These are phyloP conservation scores for Calonectria leucothoes DNA, from an alignment of 2,329 filamentous ascomycete species.

Conservation along the genomic window DNA sequence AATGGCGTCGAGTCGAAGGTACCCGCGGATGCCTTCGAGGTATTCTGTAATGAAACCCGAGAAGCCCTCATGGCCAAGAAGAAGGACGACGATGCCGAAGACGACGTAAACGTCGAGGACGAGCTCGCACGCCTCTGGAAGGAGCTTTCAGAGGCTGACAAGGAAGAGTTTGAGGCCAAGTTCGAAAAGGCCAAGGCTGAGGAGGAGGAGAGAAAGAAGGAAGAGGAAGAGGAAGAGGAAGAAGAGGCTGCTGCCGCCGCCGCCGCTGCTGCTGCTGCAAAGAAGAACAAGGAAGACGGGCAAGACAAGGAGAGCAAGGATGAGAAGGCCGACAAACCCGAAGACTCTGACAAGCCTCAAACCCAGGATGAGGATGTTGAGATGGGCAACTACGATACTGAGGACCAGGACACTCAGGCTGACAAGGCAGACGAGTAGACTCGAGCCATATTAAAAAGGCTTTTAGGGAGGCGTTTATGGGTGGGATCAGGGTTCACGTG, in stretches of 20 bases:
- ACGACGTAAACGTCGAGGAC: slow-evolving; percentile 59
- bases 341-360: slow-evolving; percentile 44
- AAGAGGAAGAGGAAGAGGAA: slow-evolving; percentile 29
- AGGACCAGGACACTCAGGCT: slow-evolving; percentile 51
- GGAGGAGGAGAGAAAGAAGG: slow-evolving; percentile 47
- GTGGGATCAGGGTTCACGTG: slow-evolving; percentile 32
- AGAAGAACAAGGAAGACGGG: slow-evolving; percentile 43
- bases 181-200: slow-evolving; percentile 40
- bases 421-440: slow-evolving; percentile 49
- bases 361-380: slow-evolving; percentile 61
- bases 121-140: slow-evolving; percentile 68
- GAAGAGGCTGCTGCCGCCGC: slow-evolving; percentile 31
- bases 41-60: slow-evolving; percentile 65
- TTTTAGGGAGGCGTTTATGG: slow-evolving; percentile 38
- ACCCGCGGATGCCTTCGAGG: slow-evolving; percentile 62
- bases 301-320: slow-evolving; percentile 40
- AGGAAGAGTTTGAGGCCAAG: slow-evolving; percentile 60
- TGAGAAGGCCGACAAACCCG: slow-evolving; percentile 39
- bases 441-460: background rate
- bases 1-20: slow-evolving; percentile 59
- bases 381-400: slow-evolving; percentile 60
- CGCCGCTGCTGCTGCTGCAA: slow-evolving; percentile 23
- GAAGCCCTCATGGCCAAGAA: slow-evolving; percentile 57
- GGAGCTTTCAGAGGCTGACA: slow-evolving; percentile 60
- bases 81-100: slow-evolving; percentile 48